Conservation (phyloP, 148 eudicot species). For the Fagopyrum esculentum region DNA sequence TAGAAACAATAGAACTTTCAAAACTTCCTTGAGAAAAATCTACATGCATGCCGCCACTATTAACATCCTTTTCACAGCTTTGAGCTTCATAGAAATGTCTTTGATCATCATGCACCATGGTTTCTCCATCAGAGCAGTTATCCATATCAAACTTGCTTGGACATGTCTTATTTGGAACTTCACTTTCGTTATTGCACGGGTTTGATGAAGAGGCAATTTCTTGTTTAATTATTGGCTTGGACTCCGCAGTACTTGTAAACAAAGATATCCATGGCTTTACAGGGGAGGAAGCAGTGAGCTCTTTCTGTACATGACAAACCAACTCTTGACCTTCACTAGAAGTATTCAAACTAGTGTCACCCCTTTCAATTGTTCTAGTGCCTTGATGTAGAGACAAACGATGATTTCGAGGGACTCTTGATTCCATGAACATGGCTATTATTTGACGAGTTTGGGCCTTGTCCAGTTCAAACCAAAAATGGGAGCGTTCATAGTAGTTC, state of each 20-base stretch:
- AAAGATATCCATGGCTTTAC: slow-evolving; percentile 47
- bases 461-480: slow-evolving; percentile 57
- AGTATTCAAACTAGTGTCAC: background rate
- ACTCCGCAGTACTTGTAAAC: slow-evolving; percentile 20
- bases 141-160: slow-evolving; percentile 6
- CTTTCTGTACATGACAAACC: slow-evolving; percentile 9
- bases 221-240: slow-evolving; percentile 1
- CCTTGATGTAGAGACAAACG: slow-evolving; percentile 16
- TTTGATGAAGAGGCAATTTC: slow-evolving; percentile 11
- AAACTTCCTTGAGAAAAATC: background rate
- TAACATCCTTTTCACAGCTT: background rate
- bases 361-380: background rate
- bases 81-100: background rate
- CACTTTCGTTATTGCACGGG: background rate
- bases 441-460: slow-evolving; percentile 35
- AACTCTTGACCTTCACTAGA: slow-evolving; percentile 4
- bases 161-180: background rate
- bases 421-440: slow-evolving; percentile 38
- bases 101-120: slow-evolving; percentile 6
- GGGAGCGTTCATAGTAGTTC: slow-evolving; percentile 34
- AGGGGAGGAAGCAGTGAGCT: slow-evolving; percentile 14
- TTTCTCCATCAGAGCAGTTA: background rate
- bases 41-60: background rate
- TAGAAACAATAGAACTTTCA: slow-evolving; percentile 10
- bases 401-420: slow-evolving; percentile 21